Base-by-base conservation (phyloP, 306 rosid genomes). In the Coriaria nepalensis region DNA sequence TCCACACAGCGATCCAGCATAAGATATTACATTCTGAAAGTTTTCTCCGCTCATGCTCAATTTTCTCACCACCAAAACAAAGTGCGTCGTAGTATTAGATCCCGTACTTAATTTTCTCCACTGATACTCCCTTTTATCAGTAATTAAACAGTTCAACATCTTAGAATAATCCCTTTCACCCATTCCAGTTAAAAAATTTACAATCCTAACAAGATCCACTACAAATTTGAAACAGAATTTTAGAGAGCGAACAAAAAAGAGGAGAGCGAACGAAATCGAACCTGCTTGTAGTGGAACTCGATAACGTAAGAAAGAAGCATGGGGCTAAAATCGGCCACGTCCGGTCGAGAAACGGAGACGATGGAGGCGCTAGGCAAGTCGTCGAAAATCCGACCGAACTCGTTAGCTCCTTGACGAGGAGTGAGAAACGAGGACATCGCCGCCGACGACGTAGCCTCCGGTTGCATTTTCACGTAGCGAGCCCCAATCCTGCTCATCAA, bases 271-370 rank as follows among this genome's bases (percentile, higher is more conserved):
- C 53, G 35, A 57, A 3, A 29, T 6, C 54, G 55, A 7, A 72
- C 98, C 83, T 90, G 94, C 69, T 79, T 85, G 68, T 85, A 85
- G 49, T 82, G 86, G 49, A 86, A 79, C 67, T 75, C 83, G 62
- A 85, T 81, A 13, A 90, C 77, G 68, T 90, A 85, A 34, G 98
- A 74, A 53, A 90, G 93, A 39, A 85, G 98, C 79, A 79, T 72
- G 63, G 98, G 98, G 56, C 93, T 90, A 48, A 90, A 70, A 53
- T 90, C 98, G 47, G 74, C 63, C 52, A 92, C 85, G 61, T 90
- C 98, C 8, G 98, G 98, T 5, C 98, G 95, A 14, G 98, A 90
- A 33, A 90, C 95, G 52, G 94, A 78, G 49, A 85, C 62, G 55
- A 85, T 90, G 50, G 64, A 34, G 48, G 98, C 94, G 52, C 59